Base-by-base conservation (phyloP, 169 alveolate genomes). In the Amoebophrya sp. region DNA sequence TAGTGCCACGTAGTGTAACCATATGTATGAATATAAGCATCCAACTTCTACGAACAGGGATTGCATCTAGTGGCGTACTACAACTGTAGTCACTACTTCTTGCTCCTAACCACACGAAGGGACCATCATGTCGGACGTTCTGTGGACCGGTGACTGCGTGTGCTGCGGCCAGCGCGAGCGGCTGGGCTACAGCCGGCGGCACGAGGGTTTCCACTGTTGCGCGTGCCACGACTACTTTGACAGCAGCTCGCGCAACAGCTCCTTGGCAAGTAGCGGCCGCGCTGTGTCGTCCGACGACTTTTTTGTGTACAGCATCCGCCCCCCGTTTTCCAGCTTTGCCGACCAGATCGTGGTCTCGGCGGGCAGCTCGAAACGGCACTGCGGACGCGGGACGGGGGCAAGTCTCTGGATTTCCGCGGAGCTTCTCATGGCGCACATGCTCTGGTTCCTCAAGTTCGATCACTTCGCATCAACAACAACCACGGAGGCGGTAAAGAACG, bases 61-160 rank as follows among this genome's bases (percentile, higher is more conserved):
- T n/a, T n/a, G n/a, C n/a, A n/a, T n/a, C n/a, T n/a, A n/a, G n/a
- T n/a, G n/a, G n/a, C n/a, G n/a, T n/a, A n/a, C n/a, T n/a, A n/a
- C n/a, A n/a, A n/a, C n/a, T n/a, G n/a, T n/a, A n/a, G 10, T 66
- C 18, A 47, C 18, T 47, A 47, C 18, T 47, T 47, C 66, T 12
- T 18, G 66, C 66, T 47, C 66, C n/a, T 47, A 18, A 47, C 29
- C 7, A 47, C 66, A 47, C 7, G 66, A 12, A 47, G 18, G 66
- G 7, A 47, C 7, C 66, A 47, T 47, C 66, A 47, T 7, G 83
- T 2, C 1, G 1, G 83, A 7, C 83, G 83, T 66, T n/a, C 35
- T 66, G 83, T 66, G 83, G 83, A 25, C 83, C 35, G 83, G 83
- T 66, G 83, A 66, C 35, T 66, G 83, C 18, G 83, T 66, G 38